Percentiles rank a stretch among this genome's conserved stretches.
Conservation (phyloP, 2,329 filamentous ascomycete genomes). For the Ascochyta koolunga region DNA sequence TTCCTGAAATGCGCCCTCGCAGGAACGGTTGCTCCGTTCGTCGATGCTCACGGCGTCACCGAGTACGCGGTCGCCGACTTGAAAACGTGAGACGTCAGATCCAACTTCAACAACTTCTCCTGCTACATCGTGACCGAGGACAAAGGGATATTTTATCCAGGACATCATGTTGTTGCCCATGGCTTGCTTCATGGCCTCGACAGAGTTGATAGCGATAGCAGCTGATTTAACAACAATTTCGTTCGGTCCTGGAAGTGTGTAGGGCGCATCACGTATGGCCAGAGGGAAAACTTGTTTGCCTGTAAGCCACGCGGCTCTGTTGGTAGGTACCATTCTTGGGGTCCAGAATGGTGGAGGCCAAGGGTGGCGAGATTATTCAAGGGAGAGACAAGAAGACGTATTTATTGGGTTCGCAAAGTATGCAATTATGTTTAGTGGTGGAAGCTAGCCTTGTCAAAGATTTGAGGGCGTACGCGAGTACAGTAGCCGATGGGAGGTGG, state of each 20-base stretch:
- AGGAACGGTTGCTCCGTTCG: conserved; percentile 6
- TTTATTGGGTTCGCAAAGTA: no score
- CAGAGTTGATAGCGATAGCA: conserved; percentile 52
- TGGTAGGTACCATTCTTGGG: conserved; percentile 1
- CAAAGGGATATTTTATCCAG: conserved; percentile 15
- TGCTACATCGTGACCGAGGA: conserved; percentile 49
- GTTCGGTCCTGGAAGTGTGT: conserved; percentile 40
- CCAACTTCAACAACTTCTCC: conserved; percentile 53
- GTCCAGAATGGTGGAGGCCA: no score
- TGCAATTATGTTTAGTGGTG: no score
- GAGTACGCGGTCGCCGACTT: conserved; percentile 51
- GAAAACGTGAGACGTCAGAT: conserved; percentile 47
- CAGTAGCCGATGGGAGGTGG: no score
- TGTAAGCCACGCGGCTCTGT: conserved; percentile 5
- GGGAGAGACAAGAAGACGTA: no score
- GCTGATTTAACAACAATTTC: conserved; percentile 50
- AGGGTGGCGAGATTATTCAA: no score
- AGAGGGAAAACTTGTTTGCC: conserved; percentile 25
- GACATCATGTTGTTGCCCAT: conserved; percentile 18
- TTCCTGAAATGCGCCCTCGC: conserved; percentile 59
- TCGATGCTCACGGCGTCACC: conserved; percentile 28
- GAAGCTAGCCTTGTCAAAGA: no score
- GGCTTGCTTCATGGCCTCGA: conserved; percentile 50
- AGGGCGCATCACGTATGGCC: conserved; percentile 47
- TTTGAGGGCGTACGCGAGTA: no score